Percentiles rank a stretch among this genome's conserved stretches.
Conservation (phyloP, 495 filamentous ascomycete genomes). For the Penicillium canescens region DNA sequence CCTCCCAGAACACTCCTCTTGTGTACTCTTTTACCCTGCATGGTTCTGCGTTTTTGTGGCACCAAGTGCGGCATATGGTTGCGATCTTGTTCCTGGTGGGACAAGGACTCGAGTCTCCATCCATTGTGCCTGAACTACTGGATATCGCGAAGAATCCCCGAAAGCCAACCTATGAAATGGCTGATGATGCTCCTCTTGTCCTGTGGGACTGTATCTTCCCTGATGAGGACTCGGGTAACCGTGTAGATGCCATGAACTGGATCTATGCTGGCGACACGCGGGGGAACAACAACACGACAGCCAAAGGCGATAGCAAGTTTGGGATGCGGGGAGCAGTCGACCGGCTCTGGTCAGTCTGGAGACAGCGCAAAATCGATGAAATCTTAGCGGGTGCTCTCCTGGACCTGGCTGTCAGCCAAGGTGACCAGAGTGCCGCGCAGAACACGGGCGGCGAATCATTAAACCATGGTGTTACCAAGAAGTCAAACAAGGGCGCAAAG, state of each 20-base stretch:
- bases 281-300: conserved; percentile 27
- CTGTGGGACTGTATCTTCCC: conserved; percentile 96
- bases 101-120: conserved; percentile 79
- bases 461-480: conserved; percentile 23
- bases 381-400: conserved; percentile 70
- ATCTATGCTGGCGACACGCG: conserved; percentile 65
- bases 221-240: conserved; percentile 41
- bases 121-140: conserved; percentile 69
- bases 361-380: conserved; percentile 85
- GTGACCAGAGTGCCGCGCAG: conserved; percentile 30
- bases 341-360: conserved; percentile 78
- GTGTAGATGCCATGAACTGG: conserved; percentile 74
- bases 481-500: conserved; percentile 49
- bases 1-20: conserved; percentile 46
- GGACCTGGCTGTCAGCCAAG: conserved; percentile 57
- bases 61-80: conserved; percentile 93
- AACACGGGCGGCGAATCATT: conserved; percentile 22
- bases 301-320: conserved; percentile 53
- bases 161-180: conserved; percentile 86
- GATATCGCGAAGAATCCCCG: conserved; percentile 66
- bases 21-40: conserved; percentile 84
- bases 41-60: conserved; percentile 96
- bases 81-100: conserved; percentile 86
- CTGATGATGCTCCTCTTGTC: conserved; percentile 82
- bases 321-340: conserved; percentile 69